Conservation (phyloP, 352 stramenopile genomes). For the Pythium aquatile region DNA sequence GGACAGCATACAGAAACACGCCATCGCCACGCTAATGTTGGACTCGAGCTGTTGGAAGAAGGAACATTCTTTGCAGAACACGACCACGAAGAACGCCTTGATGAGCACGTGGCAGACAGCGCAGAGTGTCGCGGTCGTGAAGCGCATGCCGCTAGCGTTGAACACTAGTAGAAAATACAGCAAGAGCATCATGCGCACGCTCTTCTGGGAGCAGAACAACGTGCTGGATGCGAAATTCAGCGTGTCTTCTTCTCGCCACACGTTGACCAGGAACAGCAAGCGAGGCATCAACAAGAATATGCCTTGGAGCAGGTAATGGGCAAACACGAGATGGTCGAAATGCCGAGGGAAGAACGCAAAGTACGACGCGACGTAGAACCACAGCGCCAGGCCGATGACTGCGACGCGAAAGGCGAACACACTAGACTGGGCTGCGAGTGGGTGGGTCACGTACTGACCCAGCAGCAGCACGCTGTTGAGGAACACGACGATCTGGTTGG, state of each 20-base stretch:
- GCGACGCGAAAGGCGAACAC: conserved; percentile 43
- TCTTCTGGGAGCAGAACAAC: conserved; percentile 60
- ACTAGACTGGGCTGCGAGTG: conserved; percentile 23
- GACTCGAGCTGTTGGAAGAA: conserved; percentile 51
- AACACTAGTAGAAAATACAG: conserved; percentile 61
- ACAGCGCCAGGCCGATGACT: conserved; percentile 39
- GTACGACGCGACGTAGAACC: conserved; percentile 44
- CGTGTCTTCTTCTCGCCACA: conserved; percentile 30
- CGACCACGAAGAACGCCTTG: conserved; percentile 49
- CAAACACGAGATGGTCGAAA: conserved; percentile 52
- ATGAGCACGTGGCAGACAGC: conserved; percentile 41
- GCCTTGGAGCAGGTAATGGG: conserved; percentile 50
- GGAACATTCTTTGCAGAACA: conserved; percentile 48
- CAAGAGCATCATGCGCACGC: conserved; percentile 49
- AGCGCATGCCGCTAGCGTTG: conserved; percentile 67
- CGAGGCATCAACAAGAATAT: conserved; percentile 50
- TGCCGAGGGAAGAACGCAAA: conserved; percentile 41
- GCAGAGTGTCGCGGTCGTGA: conserved; percentile 55
- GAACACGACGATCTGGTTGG: conserved; percentile 45
- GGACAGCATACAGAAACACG: conserved; percentile 66
- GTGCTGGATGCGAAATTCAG: conserved; percentile 21
- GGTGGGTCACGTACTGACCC: conserved; percentile 45
- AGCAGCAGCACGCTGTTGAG: conserved; percentile 50
- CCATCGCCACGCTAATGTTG: conserved; percentile 49
- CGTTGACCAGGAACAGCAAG: conserved; percentile 38